Percentiles rank a stretch among this genome's conserved stretches.
phyloP scores from a whole-genome alignment of 768 basidiomycete species.

The Leccinum pellstonianum region DNA sequence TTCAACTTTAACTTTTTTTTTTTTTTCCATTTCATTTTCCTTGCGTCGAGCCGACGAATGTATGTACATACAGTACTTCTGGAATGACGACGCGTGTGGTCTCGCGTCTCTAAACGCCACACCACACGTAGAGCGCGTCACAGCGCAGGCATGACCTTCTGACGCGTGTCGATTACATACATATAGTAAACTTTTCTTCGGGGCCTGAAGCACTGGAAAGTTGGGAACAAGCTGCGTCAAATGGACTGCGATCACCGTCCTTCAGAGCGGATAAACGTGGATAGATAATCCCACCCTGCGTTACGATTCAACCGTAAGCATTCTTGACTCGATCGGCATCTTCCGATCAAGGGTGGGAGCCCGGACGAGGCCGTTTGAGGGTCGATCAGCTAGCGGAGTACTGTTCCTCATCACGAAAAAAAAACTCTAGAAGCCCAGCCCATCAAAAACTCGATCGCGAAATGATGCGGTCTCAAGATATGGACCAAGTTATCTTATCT shows the following conservation, averaged over 20 bases:
- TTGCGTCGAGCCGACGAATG: slow-evolving; percentile 9
- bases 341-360: neutral
- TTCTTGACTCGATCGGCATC: neutral
- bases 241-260: neutral
- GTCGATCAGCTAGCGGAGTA: neutral
- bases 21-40: neutral
- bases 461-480: neutral
- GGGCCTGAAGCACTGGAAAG: neutral
- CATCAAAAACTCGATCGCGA: neutral
- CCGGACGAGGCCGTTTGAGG: neutral
- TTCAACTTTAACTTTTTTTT: neutral
- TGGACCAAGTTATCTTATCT: neutral
- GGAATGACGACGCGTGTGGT: slow-evolving; percentile 5
- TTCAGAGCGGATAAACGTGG: neutral
- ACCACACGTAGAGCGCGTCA: neutral
- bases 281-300: neutral
- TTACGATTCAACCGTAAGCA: neutral
- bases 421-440: neutral
- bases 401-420: neutral
- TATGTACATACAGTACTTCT: slow-evolving; percentile 13
- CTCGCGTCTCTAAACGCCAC: neutral
- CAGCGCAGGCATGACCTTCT: neutral
- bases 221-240: neutral
- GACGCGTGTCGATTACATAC: neutral
- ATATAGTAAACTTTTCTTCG: neutral